phyloP scores from a whole-genome alignment of 1,139 yeast genomes.

The Geotrichum australiense region DNA sequence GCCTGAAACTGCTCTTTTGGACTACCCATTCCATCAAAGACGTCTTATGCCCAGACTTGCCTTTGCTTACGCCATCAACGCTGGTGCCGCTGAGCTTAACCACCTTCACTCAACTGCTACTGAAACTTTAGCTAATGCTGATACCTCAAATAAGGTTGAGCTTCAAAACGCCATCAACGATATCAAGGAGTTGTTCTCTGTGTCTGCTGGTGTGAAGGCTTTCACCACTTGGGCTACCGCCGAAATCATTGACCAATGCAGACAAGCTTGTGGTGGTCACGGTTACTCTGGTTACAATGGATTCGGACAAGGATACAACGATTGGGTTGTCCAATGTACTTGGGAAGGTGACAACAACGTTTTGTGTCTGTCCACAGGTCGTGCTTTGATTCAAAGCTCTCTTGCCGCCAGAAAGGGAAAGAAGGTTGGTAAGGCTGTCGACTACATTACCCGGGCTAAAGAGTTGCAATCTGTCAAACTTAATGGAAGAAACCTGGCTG shows the following conservation, averaged over 20 bases:
- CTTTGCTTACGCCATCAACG: conserved; percentile 62
- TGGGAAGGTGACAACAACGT: conserved; percentile 95
- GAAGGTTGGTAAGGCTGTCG: conserved; percentile 24
- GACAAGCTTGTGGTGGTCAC: conserved; percentile 92
- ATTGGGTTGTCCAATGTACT: conserved; percentile 90
- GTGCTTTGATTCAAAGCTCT: conserved; percentile 30
- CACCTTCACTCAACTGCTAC: conserved; percentile 43
- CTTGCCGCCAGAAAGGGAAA: conserved; percentile 26
- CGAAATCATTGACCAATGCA: conserved; percentile 66
- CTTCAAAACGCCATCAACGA: conserved; percentile 43
- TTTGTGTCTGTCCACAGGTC: conserved; percentile 69
- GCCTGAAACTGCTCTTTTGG: conserved; percentile 43
- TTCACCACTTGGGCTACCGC: conserved; percentile 79
- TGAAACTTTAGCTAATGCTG: conserved; percentile 40
- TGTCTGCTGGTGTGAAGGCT: conserved; percentile 79
- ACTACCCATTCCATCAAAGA: conserved; percentile 79
- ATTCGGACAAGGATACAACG: conserved; percentile 75
- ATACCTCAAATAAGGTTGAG: conserved; percentile 30
- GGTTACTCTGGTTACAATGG: conserved; percentile 84
- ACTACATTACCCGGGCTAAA: conserved; percentile 21
- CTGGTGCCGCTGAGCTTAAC: conserved; percentile 61
- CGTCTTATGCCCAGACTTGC: conserved; percentile 75
- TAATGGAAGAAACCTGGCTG: conserved; percentile 19
- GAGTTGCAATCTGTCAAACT: conserved; percentile 24
- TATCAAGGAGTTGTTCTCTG: conserved; percentile 69